Evolutionary conservation across 2,329 filamentous ascomycete genomes (phyloP), one percentile per base, ranked within the genome.

Genomic region (Hypoxylon sp.): DNA sequence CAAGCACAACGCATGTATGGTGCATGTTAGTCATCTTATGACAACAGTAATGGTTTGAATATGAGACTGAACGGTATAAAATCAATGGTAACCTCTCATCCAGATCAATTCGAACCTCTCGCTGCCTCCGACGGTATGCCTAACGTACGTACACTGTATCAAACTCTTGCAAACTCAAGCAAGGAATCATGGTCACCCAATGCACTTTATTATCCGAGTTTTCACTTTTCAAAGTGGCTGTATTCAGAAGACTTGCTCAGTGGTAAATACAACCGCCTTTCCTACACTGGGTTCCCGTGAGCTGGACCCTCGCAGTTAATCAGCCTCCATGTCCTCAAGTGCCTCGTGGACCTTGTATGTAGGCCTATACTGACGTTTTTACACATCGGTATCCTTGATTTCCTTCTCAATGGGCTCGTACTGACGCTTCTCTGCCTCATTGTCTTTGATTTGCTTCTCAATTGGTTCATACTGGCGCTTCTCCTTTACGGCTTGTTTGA

Each of bases 381-480:
- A 30, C 2, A 12, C 52, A 2, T 32, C 14, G 25, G 9, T 1
- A n/a, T 25, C 43, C 32, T 25, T 30, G 14, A 63, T 46, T 19
- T 46, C 1, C 25, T 53, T 43, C 5, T 46, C 27, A 16, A 34
- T 52, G 21, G 47, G 53, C 16, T 41, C 34, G 27, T 63, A 61
- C 14, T 61, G 39, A 12, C 50, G 50, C 12, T 43, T 56, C 27
- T 41, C 32, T 1, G 8, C 11, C 2, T 5, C 32, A 2, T 2
- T 2, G 2, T 34, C 41, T 2, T 45, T 23, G 41, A 21, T 45
- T 11, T 45, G 6, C 16, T 46, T 25, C 9, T 34, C 16, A 19
- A 16, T 46, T 21, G 41, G 52, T 12, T 19, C 11, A 23, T 62
- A 65, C 21, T 60, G 34, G 9, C 56, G 57, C 16, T 50, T 61